phyloP scores from a whole-genome alignment of 805 yeast species.

The Alloascoidea africana region DNA sequence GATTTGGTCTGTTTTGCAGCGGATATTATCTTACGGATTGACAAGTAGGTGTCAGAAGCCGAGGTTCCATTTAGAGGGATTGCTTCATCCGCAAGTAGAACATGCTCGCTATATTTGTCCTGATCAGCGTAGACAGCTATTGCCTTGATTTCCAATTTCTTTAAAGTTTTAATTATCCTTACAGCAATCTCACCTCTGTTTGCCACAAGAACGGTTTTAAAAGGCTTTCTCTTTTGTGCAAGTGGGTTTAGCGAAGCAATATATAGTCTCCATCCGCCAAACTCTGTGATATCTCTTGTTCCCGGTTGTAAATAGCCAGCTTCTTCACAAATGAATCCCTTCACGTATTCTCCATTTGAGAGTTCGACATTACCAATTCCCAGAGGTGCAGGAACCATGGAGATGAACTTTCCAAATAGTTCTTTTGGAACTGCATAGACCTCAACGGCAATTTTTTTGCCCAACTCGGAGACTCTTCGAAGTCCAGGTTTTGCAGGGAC shows the following conservation, averaged over 20 bases:
- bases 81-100: constrained; percentile 65
- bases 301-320: constrained; percentile 61
- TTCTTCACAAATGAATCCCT: constrained; percentile 93
- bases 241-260: constrained; percentile 18
- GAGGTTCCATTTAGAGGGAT: constrained; percentile 66
- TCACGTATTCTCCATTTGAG: constrained; percentile 67
- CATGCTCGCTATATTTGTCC: constrained; percentile 83
- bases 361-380: constrained; percentile 92
- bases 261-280: constrained; percentile 81
- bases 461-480: constrained; percentile 41
- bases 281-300: constrained; percentile 66
- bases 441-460: constrained; percentile 58
- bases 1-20: constrained; percentile 80
- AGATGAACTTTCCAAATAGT: constrained; percentile 66
- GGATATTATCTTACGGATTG: constrained; percentile 67
- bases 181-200: constrained; percentile 98
- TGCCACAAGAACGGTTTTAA: constrained; percentile 79
- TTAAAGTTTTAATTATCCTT: constrained; percentile 77
- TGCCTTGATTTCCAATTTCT: constrained; percentile 60
- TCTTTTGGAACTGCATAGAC: constrained; percentile 71
- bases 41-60: constrained; percentile 84
- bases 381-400: constrained; percentile 86
- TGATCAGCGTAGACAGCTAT: constrained; percentile 87
- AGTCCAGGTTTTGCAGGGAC: constrained; percentile 89
- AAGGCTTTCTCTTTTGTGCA: constrained; percentile 36